Evolutionary conservation across 1,284 basidiomycete species (phyloP), one percentile per base, ranked within the genome.

Genomic region (Porodaedalea pini): DNA sequence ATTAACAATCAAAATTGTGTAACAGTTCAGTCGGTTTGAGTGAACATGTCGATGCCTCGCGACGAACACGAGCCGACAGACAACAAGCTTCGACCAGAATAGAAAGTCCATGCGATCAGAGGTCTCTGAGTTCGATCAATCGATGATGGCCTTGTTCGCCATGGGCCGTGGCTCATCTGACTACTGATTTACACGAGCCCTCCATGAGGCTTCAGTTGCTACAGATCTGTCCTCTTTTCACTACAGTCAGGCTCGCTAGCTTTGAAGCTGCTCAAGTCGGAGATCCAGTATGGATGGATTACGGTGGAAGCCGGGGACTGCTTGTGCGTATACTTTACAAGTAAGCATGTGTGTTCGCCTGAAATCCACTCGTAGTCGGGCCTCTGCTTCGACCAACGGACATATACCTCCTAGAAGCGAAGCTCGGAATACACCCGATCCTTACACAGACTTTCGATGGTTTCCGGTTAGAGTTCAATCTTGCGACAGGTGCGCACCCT

Each of bases 341-440:
- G n/a, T 10, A 27, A 6, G 25, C 47, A 25, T 6, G n/a, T 17
- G 8, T 8, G 13, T 44, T 11, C 17, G 15, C 17, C 27, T 13
- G 29, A n/a, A 23, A 21, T 31, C 44, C 6, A 43, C 27, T 21
- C 48, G 47, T 62, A 91, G 88, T 91, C 67, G 89, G 88, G 0
- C 89, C 89, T 3, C 80, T 90, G 2, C 76, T 91, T 15, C 78
- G 79, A 1, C 85, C 86, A 65, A 87, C 85, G 0, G 87, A 54
- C 25, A 74, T 91, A 7, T 91, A 89, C 68, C 78, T 91, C 0
- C 79, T 91, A 55, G 75, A 78, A 44, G 76, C 81, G 3, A 77
- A 81, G 17, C 76, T 90, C 2, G 80, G 87, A 65, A 67, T 91
- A 34, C 77, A 91, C 65, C 88, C 88, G 2, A 83, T 90, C 65